phyloP scores from a whole-genome alignment of 1,139 yeast species.

The Zygotorulaspora mrakii region DNA sequence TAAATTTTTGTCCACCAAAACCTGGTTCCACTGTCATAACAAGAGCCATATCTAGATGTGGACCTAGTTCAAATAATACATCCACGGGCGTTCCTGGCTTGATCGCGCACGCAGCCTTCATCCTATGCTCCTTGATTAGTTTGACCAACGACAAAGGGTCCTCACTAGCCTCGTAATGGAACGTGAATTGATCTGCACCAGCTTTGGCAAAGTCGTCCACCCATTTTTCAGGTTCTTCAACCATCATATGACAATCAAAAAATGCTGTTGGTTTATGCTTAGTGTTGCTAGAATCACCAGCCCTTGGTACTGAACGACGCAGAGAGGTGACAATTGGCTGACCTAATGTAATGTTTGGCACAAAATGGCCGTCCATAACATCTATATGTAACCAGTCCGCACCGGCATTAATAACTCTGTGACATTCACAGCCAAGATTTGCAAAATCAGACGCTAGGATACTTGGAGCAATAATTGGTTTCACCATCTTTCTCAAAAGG shows the following conservation, averaged over 20 bases:
- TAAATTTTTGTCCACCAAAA: conserved; percentile 96
- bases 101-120: conserved; percentile 91
- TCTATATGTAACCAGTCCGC: conserved; percentile 98
- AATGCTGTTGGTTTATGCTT: conserved; percentile 48
- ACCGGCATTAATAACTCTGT: conserved; percentile 64
- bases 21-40: conserved; percentile 99
- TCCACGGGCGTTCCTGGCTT: conserved; percentile 93
- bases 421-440: conserved; percentile 82
- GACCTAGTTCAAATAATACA: conserved; percentile 71
- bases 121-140: conserved; percentile 71
- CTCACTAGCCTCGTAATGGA: conserved; percentile 90
- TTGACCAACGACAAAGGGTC: conserved; percentile 74
- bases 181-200: conserved; percentile 95
- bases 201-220: conserved; percentile 88
- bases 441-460: conserved; percentile 93
- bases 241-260: conserved; percentile 99
- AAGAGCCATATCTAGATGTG: conserved; percentile 82
- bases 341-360: conserved; percentile 92
- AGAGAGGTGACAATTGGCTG: conserved; percentile 82
- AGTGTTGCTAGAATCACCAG: conserved; percentile 37
- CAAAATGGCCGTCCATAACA: conserved; percentile 98
- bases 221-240: conserved; percentile 91
- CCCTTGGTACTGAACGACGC: conserved; percentile 70
- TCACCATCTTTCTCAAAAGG: conserved; percentile 49
- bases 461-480: conserved; percentile 91